Evolutionary conservation across 495 filamentous ascomycete species (phyloP), one percentile per base, ranked within the genome.

Genomic region (Penicillium salamii): DNA sequence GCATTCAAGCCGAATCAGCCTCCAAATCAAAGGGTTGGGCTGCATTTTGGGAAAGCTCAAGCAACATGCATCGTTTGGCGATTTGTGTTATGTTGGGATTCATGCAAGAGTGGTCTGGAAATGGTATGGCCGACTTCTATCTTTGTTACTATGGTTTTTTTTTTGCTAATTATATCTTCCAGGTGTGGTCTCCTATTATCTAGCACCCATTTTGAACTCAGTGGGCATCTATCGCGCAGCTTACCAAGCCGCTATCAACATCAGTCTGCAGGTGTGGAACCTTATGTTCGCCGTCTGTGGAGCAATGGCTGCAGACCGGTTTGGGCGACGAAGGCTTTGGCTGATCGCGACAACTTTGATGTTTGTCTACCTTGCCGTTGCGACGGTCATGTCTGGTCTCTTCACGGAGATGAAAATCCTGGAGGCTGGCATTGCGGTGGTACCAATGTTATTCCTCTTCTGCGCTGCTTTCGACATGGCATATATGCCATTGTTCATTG

Each of bases 61-160:
- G 85, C 46, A 87, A 89, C 70, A 74, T 83, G 12, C 83, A 85
- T 61, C 76, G 84, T 7, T 55, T 87, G 5, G 40, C 60, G 6
- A 66, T 88, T 19, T 78, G 84, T 34, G 63, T 85, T 31, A 77
- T 80, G 3, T 64, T 85, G 36, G 84, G 84, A 42, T 61, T 66
- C 19, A 66, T 66, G 63, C 82, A 80, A 12, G 84, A 88, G 62
- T 88, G 82, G 81, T 80, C 78, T 41, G 84, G 84, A 42, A 88
- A 87, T 56, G 82, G 79, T 64, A 64, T 20, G 55, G 6, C n/a
- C n/a, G n/a, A n/a, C n/a, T n/a, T n/a, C n/a, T n/a, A n/a, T n/a
- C n/a, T n/a, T n/a, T n/a, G n/a, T n/a, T n/a, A n/a, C n/a, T n/a
- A n/a, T n/a, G n/a, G n/a, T n/a, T n/a, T n/a, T n/a, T n/a, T n/a